phyloP scores from a whole-genome alignment of 805 yeast species.

The Starmerella potacharoeniae region DNA sequence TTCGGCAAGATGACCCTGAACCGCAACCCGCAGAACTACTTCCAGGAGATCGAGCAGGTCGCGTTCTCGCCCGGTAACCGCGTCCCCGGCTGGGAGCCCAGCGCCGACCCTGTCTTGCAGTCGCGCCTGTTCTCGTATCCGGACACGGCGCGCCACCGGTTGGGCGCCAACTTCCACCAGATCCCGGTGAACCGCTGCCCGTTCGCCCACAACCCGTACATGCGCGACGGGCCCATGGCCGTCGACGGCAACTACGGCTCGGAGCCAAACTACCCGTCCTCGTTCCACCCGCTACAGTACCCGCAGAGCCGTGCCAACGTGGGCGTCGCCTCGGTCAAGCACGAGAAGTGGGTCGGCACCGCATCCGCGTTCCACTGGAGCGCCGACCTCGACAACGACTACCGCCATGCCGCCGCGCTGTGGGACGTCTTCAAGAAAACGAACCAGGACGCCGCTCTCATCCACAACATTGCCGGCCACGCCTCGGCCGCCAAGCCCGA shows the following conservation, averaged over 20 bases:
- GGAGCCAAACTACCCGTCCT: constrained; percentile 43
- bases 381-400: constrained; percentile 49
- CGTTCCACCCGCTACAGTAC: constrained; percentile 30
- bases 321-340: constrained; percentile 32
- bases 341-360: constrained; percentile 72
- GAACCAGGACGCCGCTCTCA: constrained; percentile 73
- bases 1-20: constrained; percentile 46
- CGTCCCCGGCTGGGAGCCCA: constrained; percentile 64
- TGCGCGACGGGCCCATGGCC: constrained; percentile 53
- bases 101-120: constrained; percentile 69
- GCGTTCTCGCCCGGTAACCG: constrained; percentile 67
- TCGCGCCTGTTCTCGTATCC: constrained; percentile 64
- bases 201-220: constrained; percentile 33
- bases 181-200: constrained; percentile 59
- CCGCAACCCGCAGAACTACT: constrained; percentile 46
- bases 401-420: constrained; percentile 60
- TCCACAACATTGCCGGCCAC: constrained; percentile 75
- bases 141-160: constrained; percentile 67
- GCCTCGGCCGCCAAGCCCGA: constrained; percentile 52
- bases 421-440: constrained; percentile 70
- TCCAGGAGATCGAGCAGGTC: constrained; percentile 40
- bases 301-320: constrained; percentile 13
- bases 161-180: constrained; percentile 58
- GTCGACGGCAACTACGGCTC: constrained; percentile 37
- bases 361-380: constrained; percentile 84